phyloP scores from a whole-genome alignment of 148 eudicot genomes.

The Talinum fruticosum region DNA sequence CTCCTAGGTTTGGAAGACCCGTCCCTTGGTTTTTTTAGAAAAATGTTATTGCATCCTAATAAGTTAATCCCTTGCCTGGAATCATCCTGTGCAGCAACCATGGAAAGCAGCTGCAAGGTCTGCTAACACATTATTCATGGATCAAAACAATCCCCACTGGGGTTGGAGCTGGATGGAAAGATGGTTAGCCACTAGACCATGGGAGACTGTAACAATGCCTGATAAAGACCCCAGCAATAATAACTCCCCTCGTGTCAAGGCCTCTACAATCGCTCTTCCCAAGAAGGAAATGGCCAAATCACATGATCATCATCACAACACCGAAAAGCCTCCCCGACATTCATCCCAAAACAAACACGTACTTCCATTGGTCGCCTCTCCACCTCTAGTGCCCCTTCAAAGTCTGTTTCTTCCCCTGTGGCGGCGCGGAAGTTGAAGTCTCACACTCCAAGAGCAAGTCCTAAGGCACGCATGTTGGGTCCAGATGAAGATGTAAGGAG shows the following conservation, averaged over 20 bases:
- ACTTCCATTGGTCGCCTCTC: constrained; percentile 38
- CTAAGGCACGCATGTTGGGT: constrained; percentile 34
- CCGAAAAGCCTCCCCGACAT: constrained; percentile 36
- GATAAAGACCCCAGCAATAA: constrained; percentile 40
- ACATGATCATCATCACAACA: constrained; percentile 8
- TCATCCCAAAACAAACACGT: constrained; percentile 37
- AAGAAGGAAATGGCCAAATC: constrained; percentile 23
- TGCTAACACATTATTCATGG: constrained; percentile 61
- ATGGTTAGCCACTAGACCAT: constrained; percentile 81
- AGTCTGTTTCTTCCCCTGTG: constrained; percentile 14
- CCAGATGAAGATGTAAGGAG: constrained; percentile 61
- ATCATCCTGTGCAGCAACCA: constrained; percentile 59
- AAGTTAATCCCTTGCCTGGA: constrained; percentile 7
- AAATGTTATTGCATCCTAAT: not conserved
- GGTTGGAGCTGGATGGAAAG: constrained; percentile 99
- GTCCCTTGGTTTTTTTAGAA: no score
- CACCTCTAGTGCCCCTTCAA: constrained; percentile 45
- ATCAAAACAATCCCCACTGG: constrained; percentile 84
- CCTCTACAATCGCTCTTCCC: constrained; percentile 9
- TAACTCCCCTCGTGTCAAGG: constrained; percentile 41
- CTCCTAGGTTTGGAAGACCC: no score
- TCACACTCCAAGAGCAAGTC: constrained; percentile 41
- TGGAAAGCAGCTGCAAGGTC: constrained; percentile 78
- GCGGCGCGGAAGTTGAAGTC: constrained; percentile 39
- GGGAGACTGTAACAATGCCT: constrained; percentile 46